A percentile compares a stretch with the other conserved stretches of the same genome.
phyloP scores from a whole-genome alignment of 1,139 yeast species.

The Debaryomyces udenii region DNA sequence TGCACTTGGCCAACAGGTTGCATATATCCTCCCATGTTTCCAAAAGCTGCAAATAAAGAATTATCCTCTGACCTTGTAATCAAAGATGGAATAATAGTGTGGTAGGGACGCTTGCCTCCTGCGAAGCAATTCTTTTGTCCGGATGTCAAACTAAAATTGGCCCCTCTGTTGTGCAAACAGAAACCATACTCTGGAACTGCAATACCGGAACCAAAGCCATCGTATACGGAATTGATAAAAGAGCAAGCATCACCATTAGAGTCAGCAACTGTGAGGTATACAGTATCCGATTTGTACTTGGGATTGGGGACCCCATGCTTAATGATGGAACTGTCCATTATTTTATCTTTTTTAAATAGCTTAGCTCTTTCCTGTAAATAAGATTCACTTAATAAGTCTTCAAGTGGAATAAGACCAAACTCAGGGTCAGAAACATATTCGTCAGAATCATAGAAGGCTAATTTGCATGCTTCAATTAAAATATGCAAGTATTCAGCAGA shows the following conservation, averaged over 20 bases:
- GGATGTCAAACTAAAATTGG: conserved; percentile 66
- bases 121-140: conserved; percentile 63
- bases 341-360: conserved; percentile 43
- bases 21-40: conserved; percentile 88
- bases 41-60: conserved; percentile 67
- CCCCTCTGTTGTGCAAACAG: conserved; percentile 75
- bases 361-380: conserved; percentile 56
- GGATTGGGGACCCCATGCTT: conserved; percentile 65
- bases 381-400: conserved; percentile 37
- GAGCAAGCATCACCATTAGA: conserved; percentile 79
- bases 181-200: conserved; percentile 71
- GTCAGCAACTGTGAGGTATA: conserved; percentile 72
- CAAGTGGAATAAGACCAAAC: conserved; percentile 42
- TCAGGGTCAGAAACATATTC: conserved; percentile 69
- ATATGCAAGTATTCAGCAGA: conserved; percentile 72
- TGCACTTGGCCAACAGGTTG: conserved; percentile 89
- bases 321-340: conserved; percentile 46
- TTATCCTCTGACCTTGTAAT: conserved; percentile 37
- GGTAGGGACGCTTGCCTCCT: conserved; percentile 78
- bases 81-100: conserved; percentile 85
- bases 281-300: conserved; percentile 71
- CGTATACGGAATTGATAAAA: conserved; percentile 75
- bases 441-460: conserved; percentile 77
- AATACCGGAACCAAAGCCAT: conserved; percentile 73
- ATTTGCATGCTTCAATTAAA: conserved; percentile 68